Base-by-base conservation (phyloP, 2,329 filamentous ascomycete species). In the Calonectria henricotiae region DNA sequence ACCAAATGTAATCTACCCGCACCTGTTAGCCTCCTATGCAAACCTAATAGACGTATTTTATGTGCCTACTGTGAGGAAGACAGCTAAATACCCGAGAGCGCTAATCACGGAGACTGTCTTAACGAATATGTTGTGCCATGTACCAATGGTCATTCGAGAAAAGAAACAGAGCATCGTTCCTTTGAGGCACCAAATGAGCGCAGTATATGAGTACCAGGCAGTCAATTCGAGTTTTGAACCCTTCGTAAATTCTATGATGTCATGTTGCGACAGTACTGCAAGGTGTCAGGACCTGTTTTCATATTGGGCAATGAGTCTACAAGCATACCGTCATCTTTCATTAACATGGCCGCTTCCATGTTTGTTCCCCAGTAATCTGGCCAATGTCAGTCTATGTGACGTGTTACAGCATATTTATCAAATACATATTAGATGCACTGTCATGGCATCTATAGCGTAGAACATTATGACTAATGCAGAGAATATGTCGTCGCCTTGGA, bases 171-270 rank as follows among this genome's bases (percentile, higher is more conserved):
- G 37, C 73, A 80, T 71, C 0, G 74, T 79, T 5, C 76, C 79
- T 43, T 80, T 80, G 1, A 80, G 70, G 3, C 69, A 79, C 81
- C 81, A 84, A 9, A 83, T 78, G 0, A 83, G 77, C 0, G 79
- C 77, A 0, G 81, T 80, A 47, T 84, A 84, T 6, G 77, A 77
- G 41, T 83, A 85, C 83, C 83, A 85, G 0, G 82, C 83, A 0
- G 79, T 67, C 13, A 85, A 74, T 60, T 85, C 75, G 6, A 83
- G 74, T 20, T 82, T 83, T 0, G 81, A 83, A 1, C 83, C 83
- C 17, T 73, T 66, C 0, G 66, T 70, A 11, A 82, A 75, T 2
- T 80, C 74, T 1, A 67, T 41, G 2, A 82, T 74, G 9, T 84
- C 79, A 0, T 65, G 55, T 0, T 73, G 32, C 3, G 76, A 80